Percentiles rank a stretch among this genome's conserved stretches.
phyloP scores from a whole-genome alignment of 306 rosid species.

The Rosa chinensis region DNA sequence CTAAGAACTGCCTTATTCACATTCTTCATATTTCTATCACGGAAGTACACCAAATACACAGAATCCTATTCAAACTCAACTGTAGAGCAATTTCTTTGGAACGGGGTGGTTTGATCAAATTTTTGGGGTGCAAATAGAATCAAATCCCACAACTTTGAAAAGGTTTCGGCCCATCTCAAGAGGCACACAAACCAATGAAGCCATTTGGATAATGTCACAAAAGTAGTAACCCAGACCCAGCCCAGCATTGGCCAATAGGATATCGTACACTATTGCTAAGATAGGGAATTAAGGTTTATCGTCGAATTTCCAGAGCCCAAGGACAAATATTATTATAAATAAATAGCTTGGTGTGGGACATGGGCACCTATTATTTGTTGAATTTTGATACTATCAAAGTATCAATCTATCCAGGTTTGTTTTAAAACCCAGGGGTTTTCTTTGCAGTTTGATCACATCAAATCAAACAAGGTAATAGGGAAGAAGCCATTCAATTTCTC shows the following conservation, averaged over 20 bases:
- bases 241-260: slow-evolving; percentile 3
- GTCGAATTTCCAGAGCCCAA: not conserved
- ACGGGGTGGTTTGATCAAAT: not conserved
- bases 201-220: not conserved
- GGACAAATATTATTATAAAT: not conserved
- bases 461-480: slow-evolving; percentile 22
- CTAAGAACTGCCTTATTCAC: not conserved
- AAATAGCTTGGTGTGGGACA: slow-evolving; percentile 10
- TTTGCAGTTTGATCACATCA: slow-evolving; percentile 30
- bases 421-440: not conserved
- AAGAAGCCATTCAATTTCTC: slow-evolving; percentile 6
- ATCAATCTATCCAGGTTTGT: not conserved
- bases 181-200: not conserved
- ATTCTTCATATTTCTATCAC: not conserved
- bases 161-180: not conserved
- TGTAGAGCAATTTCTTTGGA: not conserved
- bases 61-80: not conserved
- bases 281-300: not conserved
- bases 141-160: not conserved
- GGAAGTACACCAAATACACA: no score
- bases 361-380: not conserved
- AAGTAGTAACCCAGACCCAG: not conserved
- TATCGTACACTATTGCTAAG: not conserved
- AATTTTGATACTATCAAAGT: not conserved
- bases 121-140: not conserved